phyloP scores from a whole-genome alignment of 352 stramenopile species.

The Pythium grandisporangium region DNA sequence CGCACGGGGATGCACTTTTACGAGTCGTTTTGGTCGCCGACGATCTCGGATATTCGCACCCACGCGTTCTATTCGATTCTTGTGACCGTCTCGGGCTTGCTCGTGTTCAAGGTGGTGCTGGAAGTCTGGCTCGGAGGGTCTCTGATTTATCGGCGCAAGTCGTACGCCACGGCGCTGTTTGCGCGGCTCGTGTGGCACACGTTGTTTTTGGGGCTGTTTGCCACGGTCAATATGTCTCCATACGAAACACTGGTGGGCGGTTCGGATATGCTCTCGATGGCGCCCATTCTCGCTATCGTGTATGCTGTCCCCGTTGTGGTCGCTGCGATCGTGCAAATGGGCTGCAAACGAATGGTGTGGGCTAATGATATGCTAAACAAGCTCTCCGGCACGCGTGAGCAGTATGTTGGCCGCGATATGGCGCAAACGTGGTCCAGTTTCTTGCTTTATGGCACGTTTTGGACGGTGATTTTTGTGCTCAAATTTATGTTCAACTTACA shows the following conservation, averaged over 20 bases:
- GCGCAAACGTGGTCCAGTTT: slow-evolving; percentile 57
- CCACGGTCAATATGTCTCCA: slow-evolving; percentile 50
- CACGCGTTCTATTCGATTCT: slow-evolving; percentile 75
- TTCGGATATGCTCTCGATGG: slow-evolving; percentile 53
- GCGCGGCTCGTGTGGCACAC: slow-evolving; percentile 69
- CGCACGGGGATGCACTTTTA: slow-evolving; percentile 64
- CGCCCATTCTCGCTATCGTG: slow-evolving; percentile 28
- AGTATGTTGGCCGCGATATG: slow-evolving; percentile 82
- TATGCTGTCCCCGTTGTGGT: slow-evolving; percentile 61
- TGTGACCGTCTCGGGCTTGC: slow-evolving; percentile 45
- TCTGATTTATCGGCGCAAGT: slow-evolving; percentile 44
- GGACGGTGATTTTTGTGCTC: slow-evolving; percentile 79
- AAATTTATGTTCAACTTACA: slow-evolving; percentile 97
- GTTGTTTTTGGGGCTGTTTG: slow-evolving; percentile 74
- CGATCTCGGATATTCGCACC: slow-evolving; percentile 59
- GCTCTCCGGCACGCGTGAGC: slow-evolving; percentile 56
- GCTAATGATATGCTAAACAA: slow-evolving; percentile 40
- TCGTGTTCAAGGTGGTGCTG: slow-evolving; percentile 63
- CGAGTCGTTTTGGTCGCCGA: slow-evolving; percentile 52
- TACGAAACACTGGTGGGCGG: slow-evolving; percentile 55
- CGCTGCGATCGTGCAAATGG: slow-evolving; percentile 57
- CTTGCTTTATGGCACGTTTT: slow-evolving; percentile 63
- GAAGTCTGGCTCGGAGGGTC: slow-evolving; percentile 79
- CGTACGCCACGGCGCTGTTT: slow-evolving; percentile 63
- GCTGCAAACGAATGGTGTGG: slow-evolving; percentile 47